Evolutionary conservation across 2,329 filamentous ascomycete genomes (phyloP), one percentile per base, ranked within the genome.

Genomic region (Aspergillus hiratsukae): DNA sequence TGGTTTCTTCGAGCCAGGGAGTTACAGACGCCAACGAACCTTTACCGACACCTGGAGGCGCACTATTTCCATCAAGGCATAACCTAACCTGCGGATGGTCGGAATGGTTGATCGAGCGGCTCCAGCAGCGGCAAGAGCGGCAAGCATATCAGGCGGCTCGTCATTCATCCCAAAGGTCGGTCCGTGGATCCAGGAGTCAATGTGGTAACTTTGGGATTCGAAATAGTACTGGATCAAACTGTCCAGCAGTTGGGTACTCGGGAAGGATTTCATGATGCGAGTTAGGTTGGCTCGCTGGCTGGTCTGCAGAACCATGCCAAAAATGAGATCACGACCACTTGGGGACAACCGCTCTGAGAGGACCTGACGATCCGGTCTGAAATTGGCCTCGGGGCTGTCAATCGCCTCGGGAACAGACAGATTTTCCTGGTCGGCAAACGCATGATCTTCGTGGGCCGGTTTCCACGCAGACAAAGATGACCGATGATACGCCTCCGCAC

Each of bases 241-340:
- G 43, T 76, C 72, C 5, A 78, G 57, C 1, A 77, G 55, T 31
- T 77, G 73, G 0, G 72, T 69, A 0, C 71, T 73, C 0, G 76
- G 76, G 10, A 78, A 77, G 0, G 72, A 76, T 4, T 73, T 69
- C 17, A 75, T 70, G 78, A 81, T 19, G 80, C 83, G 21, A 84
- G 81, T 51, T 76, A 80, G 57, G 67, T 80, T 71, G 71, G 80
- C 72, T 70, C 81, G 64, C 73, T 72, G 60, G 62, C 82, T 86
- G 3, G 81, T 84, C 51, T 80, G 78, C 37, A 90, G 73, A 1
- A 89, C 81, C 56, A 89, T 79, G 10, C 82, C 85, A 54, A 90
- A 74, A 1, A 89, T 80, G 49, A 80, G 80, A 68, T 90, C 87
- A 3, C 85, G 80, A 21, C 75, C 78, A 9, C 62, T 64, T 2